Base-by-base conservation (phyloP, 768 basidiomycete species). In the Mycena pura region DNA sequence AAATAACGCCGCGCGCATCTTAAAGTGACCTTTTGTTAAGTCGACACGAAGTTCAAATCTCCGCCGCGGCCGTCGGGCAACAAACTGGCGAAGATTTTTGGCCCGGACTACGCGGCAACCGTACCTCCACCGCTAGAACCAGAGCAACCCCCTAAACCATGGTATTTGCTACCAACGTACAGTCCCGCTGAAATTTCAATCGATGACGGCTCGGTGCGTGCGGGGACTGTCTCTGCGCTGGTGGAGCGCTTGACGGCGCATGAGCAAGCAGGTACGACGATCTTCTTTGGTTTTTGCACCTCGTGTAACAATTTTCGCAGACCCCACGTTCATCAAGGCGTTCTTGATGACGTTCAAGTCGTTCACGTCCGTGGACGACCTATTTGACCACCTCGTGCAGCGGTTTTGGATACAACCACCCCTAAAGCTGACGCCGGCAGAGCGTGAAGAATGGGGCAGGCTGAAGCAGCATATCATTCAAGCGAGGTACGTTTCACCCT, bases 261-360 rank as follows among this genome's bases (percentile, higher is more conserved):
- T 70, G 94, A 96, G 63, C 86, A 89, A 68, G 86, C 87, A 53
- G 92, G 95, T 93, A 66, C 32, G 8, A 22, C 32, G 11, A 25
- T 51, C 28, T 38, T 44, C 45, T 41, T 31, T 11, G 17, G 38
- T 46, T 21, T 34, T 50, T 63, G 32, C 61, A 45, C 22, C 32
- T 27, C 53, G 22, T 60, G n/a, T 57, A 47, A 47, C 29, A 17
- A 19, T 24, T 55, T 51, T 58, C 67, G 36, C 49, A 91, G 91
- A 97, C 73, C 83, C 88, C 0, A 84, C 85, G 7, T 96, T 90
- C 76, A 91, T 83, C 73, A 89, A 90, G 71, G 89, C 95, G 1
- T 99, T 99, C 84, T 76, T 99, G 65, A 90, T 97, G 86, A 97
- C 96, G 1, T 97, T 93, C 81, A 93, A 95, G 70, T 95, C 94